phyloP scores from a whole-genome alignment of 1,139 yeast genomes.

The Kodamaea arcana region DNA sequence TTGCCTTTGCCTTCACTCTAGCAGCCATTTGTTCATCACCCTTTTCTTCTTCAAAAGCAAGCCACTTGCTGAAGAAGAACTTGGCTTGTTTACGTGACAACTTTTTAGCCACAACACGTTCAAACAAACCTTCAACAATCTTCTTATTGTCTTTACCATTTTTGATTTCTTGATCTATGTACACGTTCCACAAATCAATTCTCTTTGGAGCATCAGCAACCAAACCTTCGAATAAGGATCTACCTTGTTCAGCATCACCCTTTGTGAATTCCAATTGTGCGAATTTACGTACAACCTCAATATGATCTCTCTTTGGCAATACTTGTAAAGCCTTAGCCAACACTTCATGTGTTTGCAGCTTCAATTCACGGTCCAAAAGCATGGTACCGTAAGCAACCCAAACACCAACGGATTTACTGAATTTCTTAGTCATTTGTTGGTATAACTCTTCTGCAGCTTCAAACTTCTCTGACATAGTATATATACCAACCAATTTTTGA shows the following conservation, averaged over 20 bases:
- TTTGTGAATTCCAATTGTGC: slow-evolving; percentile 82
- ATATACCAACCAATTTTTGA: slow-evolving; percentile 73
- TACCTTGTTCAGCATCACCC: slow-evolving; percentile 92
- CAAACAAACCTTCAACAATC: slow-evolving; percentile 74
- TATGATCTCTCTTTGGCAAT: slow-evolving; percentile 72
- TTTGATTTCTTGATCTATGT: slow-evolving; percentile 88
- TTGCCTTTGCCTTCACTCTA: slow-evolving; percentile 88
- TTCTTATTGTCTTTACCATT: slow-evolving; percentile 44
- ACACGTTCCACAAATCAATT: slow-evolving; percentile 91
- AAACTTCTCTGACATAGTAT: slow-evolving; percentile 65
- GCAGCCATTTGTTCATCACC: slow-evolving; percentile 71
- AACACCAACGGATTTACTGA: slow-evolving; percentile 63
- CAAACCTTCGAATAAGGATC: slow-evolving; percentile 90
- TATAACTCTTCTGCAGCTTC: slow-evolving; percentile 69
- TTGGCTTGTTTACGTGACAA: slow-evolving; percentile 89
- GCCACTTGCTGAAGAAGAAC: slow-evolving; percentile 93
- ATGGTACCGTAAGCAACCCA: slow-evolving; percentile 82
- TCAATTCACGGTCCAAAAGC: slow-evolving; percentile 55
- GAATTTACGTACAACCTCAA: slow-evolving; percentile 79
- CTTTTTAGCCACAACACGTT: slow-evolving; percentile 67
- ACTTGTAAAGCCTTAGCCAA: slow-evolving; percentile 70
- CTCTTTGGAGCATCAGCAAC: slow-evolving; percentile 87
- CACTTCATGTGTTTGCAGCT: slow-evolving; percentile 62
- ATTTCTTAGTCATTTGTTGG: slow-evolving; percentile 71
- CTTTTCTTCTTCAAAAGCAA: slow-evolving; percentile 65